Conservation (phyloP, 148 eudicot species). For the Cornus florida region DNA sequence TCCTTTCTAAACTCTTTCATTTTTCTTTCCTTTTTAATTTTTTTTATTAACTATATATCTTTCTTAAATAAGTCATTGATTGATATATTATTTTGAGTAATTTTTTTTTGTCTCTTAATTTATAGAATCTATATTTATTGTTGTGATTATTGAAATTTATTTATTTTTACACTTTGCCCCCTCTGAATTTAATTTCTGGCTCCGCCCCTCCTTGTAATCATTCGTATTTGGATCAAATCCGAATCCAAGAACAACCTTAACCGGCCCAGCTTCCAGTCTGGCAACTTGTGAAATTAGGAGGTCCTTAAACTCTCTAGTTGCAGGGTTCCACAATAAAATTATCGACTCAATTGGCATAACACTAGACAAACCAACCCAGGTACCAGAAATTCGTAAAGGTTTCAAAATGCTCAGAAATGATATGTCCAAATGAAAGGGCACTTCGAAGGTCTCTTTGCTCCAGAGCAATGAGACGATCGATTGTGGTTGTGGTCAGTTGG, state of each 20-base stretch:
- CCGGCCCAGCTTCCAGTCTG: constrained; percentile 1
- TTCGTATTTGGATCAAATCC: constrained; percentile 12
- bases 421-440: constrained; percentile 8
- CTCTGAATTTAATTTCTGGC: no score
- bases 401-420: constrained; percentile 6
- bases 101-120: no score
- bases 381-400: constrained; percentile 12
- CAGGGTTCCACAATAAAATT: constrained; percentile 28
- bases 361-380: constrained; percentile 24
- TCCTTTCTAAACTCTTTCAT: no score
- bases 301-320: constrained; percentile 17
- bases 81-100: no score
- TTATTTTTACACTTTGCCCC: no score
- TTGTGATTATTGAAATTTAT: no score
- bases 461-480: neutral
- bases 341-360: constrained; percentile 2
- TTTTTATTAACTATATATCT: no score
- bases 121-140: no score
- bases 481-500: neutral
- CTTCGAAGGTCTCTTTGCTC: neutral
- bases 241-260: constrained; percentile 19
- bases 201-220: constrained; percentile 25
- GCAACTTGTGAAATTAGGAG: neutral
- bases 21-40: no score
- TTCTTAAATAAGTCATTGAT: no score